Percentiles rank a stretch among this genome's conserved stretches.
Evolutionary conservation across 2,329 filamentous ascomycete genomes (phyloP).

Genomic region (Cordyceps javanica): DNA sequence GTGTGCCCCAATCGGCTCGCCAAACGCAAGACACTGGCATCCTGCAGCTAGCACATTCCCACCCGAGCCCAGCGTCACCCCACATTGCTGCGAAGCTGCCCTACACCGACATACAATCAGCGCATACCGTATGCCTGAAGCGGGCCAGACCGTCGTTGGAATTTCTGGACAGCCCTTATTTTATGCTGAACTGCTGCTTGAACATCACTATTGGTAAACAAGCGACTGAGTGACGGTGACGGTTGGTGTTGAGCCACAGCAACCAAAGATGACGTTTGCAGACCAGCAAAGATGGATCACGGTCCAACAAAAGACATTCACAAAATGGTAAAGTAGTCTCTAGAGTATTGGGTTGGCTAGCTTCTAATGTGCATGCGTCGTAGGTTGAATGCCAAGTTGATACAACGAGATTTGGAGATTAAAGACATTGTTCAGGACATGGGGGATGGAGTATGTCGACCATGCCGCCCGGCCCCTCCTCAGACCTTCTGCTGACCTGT

Average conservation of each 20-base stretch:
- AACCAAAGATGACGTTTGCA: slow-evolving; percentile 52
- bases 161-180: not conserved
- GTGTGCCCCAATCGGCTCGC: not conserved
- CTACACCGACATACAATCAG: slow-evolving; percentile 12
- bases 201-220: not conserved
- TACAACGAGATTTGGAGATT: slow-evolving; percentile 69
- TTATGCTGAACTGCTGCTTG: not conserved
- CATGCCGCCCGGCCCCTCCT: not conserved
- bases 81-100: slow-evolving; percentile 9
- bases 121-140: slow-evolving; percentile 2
- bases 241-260: not conserved
- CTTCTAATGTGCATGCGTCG: not conserved
- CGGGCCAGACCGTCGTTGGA: not conserved
- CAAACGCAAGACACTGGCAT: not conserved
- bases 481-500: slow-evolving; percentile 16
- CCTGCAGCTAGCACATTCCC: not conserved
- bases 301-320: slow-evolving; percentile 98
- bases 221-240: not conserved
- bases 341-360: not conserved
- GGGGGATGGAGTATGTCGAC: slow-evolving; percentile 75
- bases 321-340: slow-evolving; percentile 62
- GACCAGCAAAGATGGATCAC: slow-evolving; percentile 64
- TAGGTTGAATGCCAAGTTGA: slow-evolving; percentile 95
- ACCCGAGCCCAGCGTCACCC: not conserved
- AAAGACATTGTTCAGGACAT: slow-evolving; percentile 84